Conservation (phyloP, 75 land plant species). For the Chamaecyparis obtusa region DNA sequence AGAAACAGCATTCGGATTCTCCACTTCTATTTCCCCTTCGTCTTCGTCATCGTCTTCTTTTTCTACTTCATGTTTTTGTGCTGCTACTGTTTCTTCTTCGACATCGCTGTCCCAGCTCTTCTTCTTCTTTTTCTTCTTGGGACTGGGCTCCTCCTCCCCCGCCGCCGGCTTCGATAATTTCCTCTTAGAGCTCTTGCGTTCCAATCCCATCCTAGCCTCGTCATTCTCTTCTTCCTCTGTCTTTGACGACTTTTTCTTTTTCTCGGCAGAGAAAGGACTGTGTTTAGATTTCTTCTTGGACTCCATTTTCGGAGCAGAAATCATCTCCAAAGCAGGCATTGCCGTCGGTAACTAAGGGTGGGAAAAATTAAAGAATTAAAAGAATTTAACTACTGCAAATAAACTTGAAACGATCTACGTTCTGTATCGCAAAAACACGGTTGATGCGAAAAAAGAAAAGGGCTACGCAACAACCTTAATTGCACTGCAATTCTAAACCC, state of each 20-base stretch:
- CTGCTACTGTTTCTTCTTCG: constrained; percentile 16
- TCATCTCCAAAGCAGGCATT: background rate
- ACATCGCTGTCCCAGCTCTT: constrained; percentile 20
- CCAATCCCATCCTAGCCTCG: constrained; percentile 42
- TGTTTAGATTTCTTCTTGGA: constrained; percentile 37
- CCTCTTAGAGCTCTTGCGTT: constrained; percentile 19
- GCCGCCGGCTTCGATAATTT: constrained; percentile 25
- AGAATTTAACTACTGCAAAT: background rate
- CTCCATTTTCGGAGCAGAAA: constrained; percentile 17
- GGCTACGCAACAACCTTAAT: background rate
- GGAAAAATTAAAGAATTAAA: background rate
- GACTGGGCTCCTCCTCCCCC: constrained; percentile 7
- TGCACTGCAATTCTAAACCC: background rate
- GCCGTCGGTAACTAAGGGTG: no score
- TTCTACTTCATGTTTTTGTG: constrained; percentile 16
- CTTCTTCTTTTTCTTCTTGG: constrained; percentile 41
- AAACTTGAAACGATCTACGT: background rate
- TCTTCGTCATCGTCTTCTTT: constrained; percentile 13
- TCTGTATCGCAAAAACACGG: background rate
- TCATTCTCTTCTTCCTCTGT: constrained; percentile 24
- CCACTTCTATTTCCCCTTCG: constrained; percentile 25
- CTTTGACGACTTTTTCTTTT: constrained; percentile 27
- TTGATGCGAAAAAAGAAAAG: background rate
- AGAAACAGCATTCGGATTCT: constrained; percentile 64
- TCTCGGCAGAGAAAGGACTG: constrained; percentile 13